Conservation (phyloP, 2,329 filamentous ascomycete species). For the Hyphodiscus sp. region DNA sequence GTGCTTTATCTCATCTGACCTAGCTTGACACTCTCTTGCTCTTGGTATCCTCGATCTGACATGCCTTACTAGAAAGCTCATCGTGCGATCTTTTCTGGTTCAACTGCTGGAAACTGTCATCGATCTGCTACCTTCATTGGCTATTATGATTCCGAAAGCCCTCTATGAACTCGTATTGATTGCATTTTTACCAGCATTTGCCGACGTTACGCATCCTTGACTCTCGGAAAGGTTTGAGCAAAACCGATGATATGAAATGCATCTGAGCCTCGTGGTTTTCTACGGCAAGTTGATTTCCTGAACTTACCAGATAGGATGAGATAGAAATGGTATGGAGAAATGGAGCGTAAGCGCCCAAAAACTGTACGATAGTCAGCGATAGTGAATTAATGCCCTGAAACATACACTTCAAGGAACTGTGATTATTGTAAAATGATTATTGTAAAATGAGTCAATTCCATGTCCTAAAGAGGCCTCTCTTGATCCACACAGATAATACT, state of each 20-base stretch:
- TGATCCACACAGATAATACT: no score
- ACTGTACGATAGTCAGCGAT: not conserved
- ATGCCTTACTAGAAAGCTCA: slow-evolving; percentile 17
- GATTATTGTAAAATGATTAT: not conserved
- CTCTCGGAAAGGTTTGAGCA: not conserved
- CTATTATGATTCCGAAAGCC: not conserved
- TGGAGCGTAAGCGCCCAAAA: not conserved
- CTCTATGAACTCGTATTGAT: not conserved
- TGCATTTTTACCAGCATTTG: not conserved
- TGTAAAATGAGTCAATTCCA: no score
- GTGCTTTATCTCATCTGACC: slow-evolving; percentile 19
- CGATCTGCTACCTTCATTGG: not conserved
- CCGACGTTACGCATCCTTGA: not conserved
- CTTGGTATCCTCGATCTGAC: slow-evolving; percentile 14
- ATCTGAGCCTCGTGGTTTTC: not conserved
- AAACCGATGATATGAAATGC: not conserved
- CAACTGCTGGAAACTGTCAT: not conserved
- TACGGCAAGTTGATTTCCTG: slow-evolving; percentile 3
- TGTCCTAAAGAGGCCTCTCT: no score
- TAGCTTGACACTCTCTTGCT: slow-evolving; percentile 22
- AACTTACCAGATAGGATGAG: slow-evolving; percentile 11
- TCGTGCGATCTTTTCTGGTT: not conserved
- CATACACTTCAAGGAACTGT: not conserved
- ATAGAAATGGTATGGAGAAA: not conserved
- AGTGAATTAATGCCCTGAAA: not conserved